Conservation (phyloP, 257 asterid genomes). For the Sherardia arvensis region DNA sequence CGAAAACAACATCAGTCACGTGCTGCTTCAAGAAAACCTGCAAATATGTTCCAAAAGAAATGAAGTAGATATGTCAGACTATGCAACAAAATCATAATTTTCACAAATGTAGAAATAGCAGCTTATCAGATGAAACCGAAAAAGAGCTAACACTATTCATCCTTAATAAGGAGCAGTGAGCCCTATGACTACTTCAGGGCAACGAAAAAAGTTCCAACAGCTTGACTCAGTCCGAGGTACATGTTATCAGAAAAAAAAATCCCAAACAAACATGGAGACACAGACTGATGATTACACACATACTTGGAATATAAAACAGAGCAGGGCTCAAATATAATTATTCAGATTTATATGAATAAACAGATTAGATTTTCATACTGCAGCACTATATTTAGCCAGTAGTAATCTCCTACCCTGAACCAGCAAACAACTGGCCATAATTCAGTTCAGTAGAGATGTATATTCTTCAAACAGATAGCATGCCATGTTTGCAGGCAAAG, state of each 20-base stretch:
- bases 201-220: too few relatives aligned
- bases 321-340: not conserved
- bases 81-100: not conserved
- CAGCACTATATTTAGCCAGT: not conserved
- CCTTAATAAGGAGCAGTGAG: not conserved
- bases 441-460: too few relatives aligned
- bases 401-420: not conserved
- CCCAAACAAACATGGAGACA: too few relatives aligned
- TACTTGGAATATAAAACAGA: not conserved
- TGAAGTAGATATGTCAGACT: constrained; percentile 3
- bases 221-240: too few relatives aligned
- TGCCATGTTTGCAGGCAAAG: not conserved
- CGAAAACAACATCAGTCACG: constrained; percentile 53
- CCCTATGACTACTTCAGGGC: not conserved
- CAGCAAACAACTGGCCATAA: not conserved
- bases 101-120: not conserved
- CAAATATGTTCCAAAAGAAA: constrained; percentile 14
- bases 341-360: not conserved
- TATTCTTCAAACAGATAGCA: not conserved
- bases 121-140: not conserved
- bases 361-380: not conserved
- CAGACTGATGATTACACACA: not conserved
- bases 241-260: not conserved
- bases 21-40: constrained; percentile 97
- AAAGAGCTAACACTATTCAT: too few relatives aligned